phyloP scores from a whole-genome alignment of 305 asterid species.

The Ilex paraguariensis region DNA sequence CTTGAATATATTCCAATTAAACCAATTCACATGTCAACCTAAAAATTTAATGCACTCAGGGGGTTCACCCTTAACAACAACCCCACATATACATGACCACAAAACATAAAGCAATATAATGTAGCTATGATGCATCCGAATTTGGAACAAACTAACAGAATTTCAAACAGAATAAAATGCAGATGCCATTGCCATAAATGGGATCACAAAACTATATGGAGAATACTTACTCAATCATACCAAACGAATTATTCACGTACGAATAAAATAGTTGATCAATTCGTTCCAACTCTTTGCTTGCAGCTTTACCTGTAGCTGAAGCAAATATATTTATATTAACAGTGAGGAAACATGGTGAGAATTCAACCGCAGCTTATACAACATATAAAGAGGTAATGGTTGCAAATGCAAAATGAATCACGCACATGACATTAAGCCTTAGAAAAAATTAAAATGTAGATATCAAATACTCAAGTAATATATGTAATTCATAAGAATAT shows the following conservation, averaged over 20 bases:
- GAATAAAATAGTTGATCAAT: slow-evolving; percentile 70
- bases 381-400: neutral
- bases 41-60: too few relatives aligned
- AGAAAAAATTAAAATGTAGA: too few relatives aligned
- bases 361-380: neutral
- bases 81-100: too few relatives aligned
- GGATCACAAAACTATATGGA: slow-evolving; percentile 2
- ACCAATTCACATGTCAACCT: too few relatives aligned
- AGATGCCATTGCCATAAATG: neutral
- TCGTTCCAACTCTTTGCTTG: slow-evolving; percentile 80
- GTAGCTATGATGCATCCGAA: too few relatives aligned
- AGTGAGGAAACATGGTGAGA: slow-evolving; percentile 13
- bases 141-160: too few relatives aligned
- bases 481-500: too few relatives aligned
- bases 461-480: neutral
- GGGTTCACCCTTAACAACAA: too few relatives aligned
- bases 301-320: slow-evolving; percentile 85
- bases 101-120: too few relatives aligned
- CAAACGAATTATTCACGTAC: slow-evolving; percentile 47
- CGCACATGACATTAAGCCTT: neutral
- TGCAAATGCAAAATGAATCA: neutral
- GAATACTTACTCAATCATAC: slow-evolving; percentile 65
- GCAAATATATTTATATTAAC: slow-evolving; percentile 13
- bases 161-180: too few relatives aligned
- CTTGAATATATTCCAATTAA: too few relatives aligned